Evolutionary conservation across 2,329 filamentous ascomycete genomes (phyloP).

Genomic region (Colletotrichum chrysophilum): DNA sequence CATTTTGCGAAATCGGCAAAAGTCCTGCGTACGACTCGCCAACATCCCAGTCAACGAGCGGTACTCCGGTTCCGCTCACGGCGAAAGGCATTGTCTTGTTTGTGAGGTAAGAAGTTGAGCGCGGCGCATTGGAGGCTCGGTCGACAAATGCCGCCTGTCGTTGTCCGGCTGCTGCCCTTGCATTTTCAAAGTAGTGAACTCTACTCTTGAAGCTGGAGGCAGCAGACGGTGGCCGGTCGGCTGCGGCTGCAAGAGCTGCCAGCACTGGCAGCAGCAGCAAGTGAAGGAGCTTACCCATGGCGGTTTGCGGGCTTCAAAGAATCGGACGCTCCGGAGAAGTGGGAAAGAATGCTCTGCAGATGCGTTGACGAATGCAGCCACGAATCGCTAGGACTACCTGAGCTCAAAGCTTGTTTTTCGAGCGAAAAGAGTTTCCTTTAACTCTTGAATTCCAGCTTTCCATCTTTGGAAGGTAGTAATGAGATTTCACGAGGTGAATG

Average conservation of each 20-base stretch:
- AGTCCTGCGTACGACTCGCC: slow-evolving; percentile 70
- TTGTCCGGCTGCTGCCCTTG: neutral
- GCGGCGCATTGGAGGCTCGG: neutral
- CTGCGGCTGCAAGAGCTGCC: neutral
- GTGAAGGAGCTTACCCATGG: neutral
- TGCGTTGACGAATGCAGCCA: too few relatives aligned
- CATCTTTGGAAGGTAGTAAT: neutral
- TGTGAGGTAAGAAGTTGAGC: neutral
- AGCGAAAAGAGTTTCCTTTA: neutral
- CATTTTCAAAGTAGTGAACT: neutral
- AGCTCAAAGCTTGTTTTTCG: neutral
- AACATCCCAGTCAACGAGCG: slow-evolving; percentile 73
- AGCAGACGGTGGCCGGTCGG: neutral
- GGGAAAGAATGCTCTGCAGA: too few relatives aligned
- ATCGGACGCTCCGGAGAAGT: too few relatives aligned
- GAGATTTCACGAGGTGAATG: neutral
- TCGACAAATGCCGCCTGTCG: neutral
- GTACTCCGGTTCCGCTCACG: slow-evolving; percentile 68
- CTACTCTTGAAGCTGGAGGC: neutral
- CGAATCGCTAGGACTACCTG: fast-evolving
- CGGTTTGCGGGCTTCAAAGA: neutral
- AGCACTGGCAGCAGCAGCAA: neutral
- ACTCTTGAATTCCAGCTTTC: neutral
- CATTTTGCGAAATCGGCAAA: slow-evolving; percentile 58
- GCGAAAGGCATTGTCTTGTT: slow-evolving; percentile 44